phyloP scores from a whole-genome alignment of 106 monocot genomes.

The Phalaenopsis equestris region DNA sequence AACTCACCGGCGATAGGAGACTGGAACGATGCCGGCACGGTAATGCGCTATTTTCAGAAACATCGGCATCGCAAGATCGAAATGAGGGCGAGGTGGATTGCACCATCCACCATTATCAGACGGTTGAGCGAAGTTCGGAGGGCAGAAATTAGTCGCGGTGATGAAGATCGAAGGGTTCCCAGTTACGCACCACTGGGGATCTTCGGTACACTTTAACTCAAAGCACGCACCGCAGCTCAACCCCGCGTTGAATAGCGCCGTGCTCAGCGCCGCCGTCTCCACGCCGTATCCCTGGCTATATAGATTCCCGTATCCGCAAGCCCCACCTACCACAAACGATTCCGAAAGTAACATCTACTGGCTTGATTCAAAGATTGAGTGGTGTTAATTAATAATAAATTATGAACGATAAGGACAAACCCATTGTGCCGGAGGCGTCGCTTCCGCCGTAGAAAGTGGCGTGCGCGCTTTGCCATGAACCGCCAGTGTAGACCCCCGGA shows the following conservation, averaged over 20 bases:
- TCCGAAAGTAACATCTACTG: neutral
- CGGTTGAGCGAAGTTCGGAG: conserved; percentile 59
- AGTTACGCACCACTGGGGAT: conserved; percentile 48
- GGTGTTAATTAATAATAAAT: neutral
- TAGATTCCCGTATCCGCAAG: conserved; percentile 63
- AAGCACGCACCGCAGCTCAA: conserved; percentile 60
- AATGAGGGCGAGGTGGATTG: conserved; percentile 35
- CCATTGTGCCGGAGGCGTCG: conserved; percentile 95
- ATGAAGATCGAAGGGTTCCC: conserved; percentile 63
- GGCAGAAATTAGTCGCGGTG: conserved; percentile 78
- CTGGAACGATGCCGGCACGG: conserved; percentile 39
- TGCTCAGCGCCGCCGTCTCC: conserved; percentile 68
- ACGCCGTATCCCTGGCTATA: conserved; percentile 48
- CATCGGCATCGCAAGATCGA: conserved; percentile 44
- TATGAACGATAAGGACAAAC: conserved; percentile 13
- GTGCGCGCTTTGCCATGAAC: conserved; percentile 70
- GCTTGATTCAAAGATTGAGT: neutral
- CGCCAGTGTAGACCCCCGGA: conserved; percentile 58
- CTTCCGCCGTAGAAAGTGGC: conserved; percentile 95
- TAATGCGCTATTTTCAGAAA: conserved; percentile 44
- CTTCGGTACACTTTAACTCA: conserved; percentile 57
- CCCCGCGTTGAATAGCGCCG: conserved; percentile 58
- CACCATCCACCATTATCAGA: conserved; percentile 49
- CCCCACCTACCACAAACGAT: conserved; percentile 34
- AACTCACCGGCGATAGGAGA: conserved; percentile 28